These are phyloP conservation scores for Sarocladium strictum DNA, from an alignment of 2,329 filamentous ascomycete genomes.

Conservation along the genomic window DNA sequence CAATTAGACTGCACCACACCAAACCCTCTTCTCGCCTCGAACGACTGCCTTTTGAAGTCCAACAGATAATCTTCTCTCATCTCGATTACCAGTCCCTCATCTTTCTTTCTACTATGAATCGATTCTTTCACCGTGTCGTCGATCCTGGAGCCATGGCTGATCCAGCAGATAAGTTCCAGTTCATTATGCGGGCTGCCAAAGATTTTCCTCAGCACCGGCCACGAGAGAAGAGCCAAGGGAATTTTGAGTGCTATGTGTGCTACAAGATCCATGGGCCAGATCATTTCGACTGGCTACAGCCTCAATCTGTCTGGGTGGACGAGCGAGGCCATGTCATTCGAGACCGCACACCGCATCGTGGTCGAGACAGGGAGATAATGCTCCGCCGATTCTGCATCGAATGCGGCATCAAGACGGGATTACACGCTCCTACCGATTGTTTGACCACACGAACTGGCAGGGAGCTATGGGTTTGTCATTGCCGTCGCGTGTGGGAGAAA, in stretches of 20 bases:
- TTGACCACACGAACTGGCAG: constrained; percentile 30
- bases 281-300: constrained; percentile 32
- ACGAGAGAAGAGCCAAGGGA: constrained; percentile 31
- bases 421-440: constrained; percentile 31
- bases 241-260: constrained; percentile 37
- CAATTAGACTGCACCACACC: neutral
- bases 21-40: constrained; percentile 18
- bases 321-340: constrained; percentile 21
- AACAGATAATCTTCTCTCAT: constrained; percentile 25
- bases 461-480: constrained; percentile 35
- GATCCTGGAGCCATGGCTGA: constrained; percentile 29
- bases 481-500: constrained; percentile 30
- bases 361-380: constrained; percentile 20
- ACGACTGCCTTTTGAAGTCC: constrained; percentile 27
- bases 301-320: constrained; percentile 27
- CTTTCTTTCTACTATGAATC: constrained; percentile 30
- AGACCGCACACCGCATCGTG: neutral
- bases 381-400: constrained; percentile 36
- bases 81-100: constrained; percentile 37
- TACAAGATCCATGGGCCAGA: constrained; percentile 33
- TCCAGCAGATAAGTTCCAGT: constrained; percentile 29
- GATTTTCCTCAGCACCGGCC: constrained; percentile 34
- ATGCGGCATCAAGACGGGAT: constrained; percentile 31
- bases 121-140: constrained; percentile 26
- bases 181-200: constrained; percentile 35